A percentile compares a stretch with the other conserved stretches of the same genome.
These are phyloP conservation scores for Plenodomus tracheiphilus DNA, from an alignment of 2,329 filamentous ascomycete genomes.

Conservation along the genomic window DNA sequence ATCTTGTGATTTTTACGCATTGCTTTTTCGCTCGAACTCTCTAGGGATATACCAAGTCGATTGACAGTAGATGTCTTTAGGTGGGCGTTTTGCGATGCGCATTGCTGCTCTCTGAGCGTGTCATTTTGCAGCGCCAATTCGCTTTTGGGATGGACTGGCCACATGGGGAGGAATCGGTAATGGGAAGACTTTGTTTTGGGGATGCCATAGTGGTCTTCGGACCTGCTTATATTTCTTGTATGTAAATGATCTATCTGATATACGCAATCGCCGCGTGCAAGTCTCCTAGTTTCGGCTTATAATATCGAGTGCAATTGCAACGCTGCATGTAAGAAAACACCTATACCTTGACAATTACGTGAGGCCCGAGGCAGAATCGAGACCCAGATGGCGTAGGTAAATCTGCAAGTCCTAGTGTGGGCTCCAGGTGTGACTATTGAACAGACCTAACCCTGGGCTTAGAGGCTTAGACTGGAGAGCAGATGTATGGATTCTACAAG, in stretches of 20 bases:
- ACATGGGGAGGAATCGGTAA: constrained; percentile 8
- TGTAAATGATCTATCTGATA: not conserved
- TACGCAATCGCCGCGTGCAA: too few relatives aligned
- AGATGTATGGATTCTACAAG: too few relatives aligned
- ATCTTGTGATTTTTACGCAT: constrained; percentile 10
- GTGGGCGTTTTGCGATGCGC: not conserved
- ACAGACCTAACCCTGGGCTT: too few relatives aligned
- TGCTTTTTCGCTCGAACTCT: constrained; percentile 12
- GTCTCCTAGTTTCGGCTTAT: too few relatives aligned
- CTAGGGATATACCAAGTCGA: constrained; percentile 33
- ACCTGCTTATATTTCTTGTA: not conserved
- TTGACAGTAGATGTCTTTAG: constrained; percentile 26
- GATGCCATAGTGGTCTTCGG: not conserved
- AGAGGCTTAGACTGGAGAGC: too few relatives aligned
- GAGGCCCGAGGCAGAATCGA: too few relatives aligned
- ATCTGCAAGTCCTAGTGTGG: too few relatives aligned
- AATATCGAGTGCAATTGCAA: too few relatives aligned
- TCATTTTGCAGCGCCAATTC: not conserved
- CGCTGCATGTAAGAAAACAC: too few relatives aligned
- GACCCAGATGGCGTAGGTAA: too few relatives aligned
- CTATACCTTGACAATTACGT: too few relatives aligned
- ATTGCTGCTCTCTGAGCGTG: not conserved
- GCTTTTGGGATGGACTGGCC: not conserved
- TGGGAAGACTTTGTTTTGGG: constrained; percentile 11
- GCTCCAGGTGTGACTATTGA: too few relatives aligned